Evolutionary conservation across 371 early-diverging fungal genomes (phyloP).

Genomic region (Rhizopus arrhizus): DNA sequence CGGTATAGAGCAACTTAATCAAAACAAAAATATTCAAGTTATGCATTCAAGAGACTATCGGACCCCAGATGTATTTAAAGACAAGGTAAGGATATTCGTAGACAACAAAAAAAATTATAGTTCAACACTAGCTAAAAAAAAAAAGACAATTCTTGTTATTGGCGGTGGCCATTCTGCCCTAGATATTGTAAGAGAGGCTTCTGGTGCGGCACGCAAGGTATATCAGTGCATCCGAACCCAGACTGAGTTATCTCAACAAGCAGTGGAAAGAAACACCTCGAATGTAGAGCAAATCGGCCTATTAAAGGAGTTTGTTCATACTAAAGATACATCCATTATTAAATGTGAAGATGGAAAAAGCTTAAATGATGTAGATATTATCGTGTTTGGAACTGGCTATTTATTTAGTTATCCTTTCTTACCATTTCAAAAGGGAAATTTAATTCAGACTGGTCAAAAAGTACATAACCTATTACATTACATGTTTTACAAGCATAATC

Average conservation of each 20-base stretch:
- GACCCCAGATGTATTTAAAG: constrained; percentile 37
- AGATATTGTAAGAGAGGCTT: constrained; percentile 57
- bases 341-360: constrained; percentile 40
- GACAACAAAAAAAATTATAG: background rate
- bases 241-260: constrained; percentile 26
- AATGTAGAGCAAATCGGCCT: constrained; percentile 26
- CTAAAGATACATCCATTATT: constrained; percentile 9
- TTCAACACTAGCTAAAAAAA: background rate
- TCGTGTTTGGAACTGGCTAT: constrained; percentile 69
- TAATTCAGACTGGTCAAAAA: constrained; percentile 47
- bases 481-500: constrained; percentile 54
- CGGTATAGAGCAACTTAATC: constrained; percentile 32
- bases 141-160: constrained; percentile 48
- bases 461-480: constrained; percentile 49
- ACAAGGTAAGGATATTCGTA: constrained; percentile 37
- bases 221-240: constrained; percentile 49
- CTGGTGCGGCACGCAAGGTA: constrained; percentile 37
- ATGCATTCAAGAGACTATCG: constrained; percentile 65
- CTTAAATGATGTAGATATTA: constrained; percentile 39
- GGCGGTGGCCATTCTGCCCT: constrained; percentile 55
- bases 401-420: constrained; percentile 61
- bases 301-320: constrained; percentile 2
- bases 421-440: constrained; percentile 24
- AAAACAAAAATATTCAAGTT: constrained; percentile 22
- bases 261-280: constrained; percentile 9